Evolutionary conservation across 2,329 filamentous ascomycete species (phyloP).

Genomic region (Arthroderma sp.): DNA sequence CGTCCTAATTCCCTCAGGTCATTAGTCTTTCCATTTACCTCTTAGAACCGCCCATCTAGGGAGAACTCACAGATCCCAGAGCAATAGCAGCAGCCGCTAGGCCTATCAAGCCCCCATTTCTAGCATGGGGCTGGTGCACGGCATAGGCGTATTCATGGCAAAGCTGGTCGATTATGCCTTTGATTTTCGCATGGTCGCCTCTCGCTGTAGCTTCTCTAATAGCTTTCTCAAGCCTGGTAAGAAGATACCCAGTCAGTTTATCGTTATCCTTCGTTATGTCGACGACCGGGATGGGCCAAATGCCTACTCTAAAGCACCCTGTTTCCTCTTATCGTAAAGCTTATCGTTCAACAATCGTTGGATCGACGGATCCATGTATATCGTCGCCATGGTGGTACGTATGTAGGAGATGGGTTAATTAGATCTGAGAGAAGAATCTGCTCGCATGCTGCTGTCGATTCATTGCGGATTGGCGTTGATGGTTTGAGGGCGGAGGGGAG

Average conservation of each 20-base stretch:
- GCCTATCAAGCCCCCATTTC: slow-evolving; percentile 92
- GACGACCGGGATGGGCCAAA: background rate
- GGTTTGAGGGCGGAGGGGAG: background rate
- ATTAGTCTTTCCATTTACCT: background rate
- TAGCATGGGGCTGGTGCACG: slow-evolving; percentile 88
- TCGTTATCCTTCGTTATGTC: background rate
- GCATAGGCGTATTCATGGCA: slow-evolving; percentile 97
- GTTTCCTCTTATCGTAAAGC: slow-evolving; percentile 96
- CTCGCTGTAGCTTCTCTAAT: slow-evolving; percentile 71
- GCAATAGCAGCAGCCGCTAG: slow-evolving; percentile 92
- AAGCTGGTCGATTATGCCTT: slow-evolving; percentile 84
- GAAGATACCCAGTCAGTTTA: background rate
- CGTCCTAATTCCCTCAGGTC: slow-evolving; percentile 42
- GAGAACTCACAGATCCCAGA: slow-evolving; percentile 65
- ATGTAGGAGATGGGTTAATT: background rate
- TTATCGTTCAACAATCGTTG: slow-evolving; percentile 92
- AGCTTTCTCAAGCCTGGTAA: slow-evolving; percentile 65
- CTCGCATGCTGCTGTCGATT: slow-evolving; percentile 3
- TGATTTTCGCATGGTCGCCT: slow-evolving; percentile 68
- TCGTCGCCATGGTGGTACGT: slow-evolving; percentile 9
- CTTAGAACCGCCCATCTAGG: background rate
- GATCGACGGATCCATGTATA: slow-evolving; percentile 70
- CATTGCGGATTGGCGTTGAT: background rate
- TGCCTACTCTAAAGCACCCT: slow-evolving; percentile 84
- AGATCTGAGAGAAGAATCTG: background rate